phyloP scores from a whole-genome alignment of 1,284 basidiomycete species.

The Marasmius oreades region DNA sequence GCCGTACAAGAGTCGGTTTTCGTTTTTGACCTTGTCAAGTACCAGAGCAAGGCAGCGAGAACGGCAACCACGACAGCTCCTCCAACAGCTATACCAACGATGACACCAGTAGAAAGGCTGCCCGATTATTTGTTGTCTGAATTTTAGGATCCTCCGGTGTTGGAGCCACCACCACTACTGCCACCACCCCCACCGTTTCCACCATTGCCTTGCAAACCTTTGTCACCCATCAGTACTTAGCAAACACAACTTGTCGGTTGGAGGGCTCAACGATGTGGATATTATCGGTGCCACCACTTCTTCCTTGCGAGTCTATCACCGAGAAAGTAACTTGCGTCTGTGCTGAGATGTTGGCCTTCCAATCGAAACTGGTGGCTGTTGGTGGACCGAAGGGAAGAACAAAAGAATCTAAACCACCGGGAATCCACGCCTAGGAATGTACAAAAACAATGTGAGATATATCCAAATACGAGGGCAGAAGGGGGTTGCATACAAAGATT shows the following conservation, averaged over 20 bases:
- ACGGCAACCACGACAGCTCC: background rate
- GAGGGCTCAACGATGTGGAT: background rate
- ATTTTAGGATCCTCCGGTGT: background rate
- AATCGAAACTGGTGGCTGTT: background rate
- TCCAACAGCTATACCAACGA: background rate
- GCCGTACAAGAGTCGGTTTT: background rate
- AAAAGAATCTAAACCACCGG: background rate
- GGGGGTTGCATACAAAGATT: background rate
- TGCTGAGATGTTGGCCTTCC: background rate
- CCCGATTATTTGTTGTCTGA: too few relatives aligned
- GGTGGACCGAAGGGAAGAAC: background rate
- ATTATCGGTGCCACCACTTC: background rate
- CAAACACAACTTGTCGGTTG: background rate
- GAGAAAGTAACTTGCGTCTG: background rate
- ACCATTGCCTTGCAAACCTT: background rate
- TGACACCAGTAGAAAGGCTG: background rate
- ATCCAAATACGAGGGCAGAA: too few relatives aligned
- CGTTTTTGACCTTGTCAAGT: background rate
- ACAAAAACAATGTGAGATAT: too few relatives aligned
- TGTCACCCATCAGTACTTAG: too few relatives aligned
- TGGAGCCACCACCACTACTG: background rate
- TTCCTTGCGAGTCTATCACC: background rate
- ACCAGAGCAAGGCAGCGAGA: background rate
- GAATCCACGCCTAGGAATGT: background rate
- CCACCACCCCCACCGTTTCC: background rate